Percentiles rank a stretch among this genome's conserved stretches.
phyloP scores from a whole-genome alignment of 1,139 yeast species.

The Diutina rugosa region DNA sequence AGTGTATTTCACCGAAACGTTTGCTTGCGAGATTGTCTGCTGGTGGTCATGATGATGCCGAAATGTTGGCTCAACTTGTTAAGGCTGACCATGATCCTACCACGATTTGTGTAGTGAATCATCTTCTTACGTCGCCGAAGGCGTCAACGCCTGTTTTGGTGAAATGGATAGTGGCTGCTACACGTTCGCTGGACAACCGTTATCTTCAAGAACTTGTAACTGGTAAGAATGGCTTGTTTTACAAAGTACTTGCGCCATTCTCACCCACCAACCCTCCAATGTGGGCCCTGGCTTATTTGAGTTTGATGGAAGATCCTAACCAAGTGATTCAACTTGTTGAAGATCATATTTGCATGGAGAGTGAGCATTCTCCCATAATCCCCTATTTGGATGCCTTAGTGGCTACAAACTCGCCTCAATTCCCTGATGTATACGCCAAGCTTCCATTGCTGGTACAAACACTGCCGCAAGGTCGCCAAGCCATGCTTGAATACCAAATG shows the following conservation, averaged over 20 bases:
- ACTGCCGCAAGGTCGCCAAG: not conserved
- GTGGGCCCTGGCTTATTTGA: not conserved
- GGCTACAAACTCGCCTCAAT: not conserved
- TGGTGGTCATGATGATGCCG: slow-evolving; percentile 10
- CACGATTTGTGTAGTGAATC: slow-evolving; percentile 11
- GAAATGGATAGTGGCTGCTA: not conserved
- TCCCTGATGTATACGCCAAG: not conserved
- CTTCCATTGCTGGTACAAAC: not conserved
- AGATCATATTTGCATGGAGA: not conserved
- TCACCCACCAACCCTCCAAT: not conserved
- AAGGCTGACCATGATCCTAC: slow-evolving; percentile 16
- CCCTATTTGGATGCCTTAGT: not conserved
- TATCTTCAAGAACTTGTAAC: slow-evolving; percentile 10
- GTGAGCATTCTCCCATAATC: not conserved
- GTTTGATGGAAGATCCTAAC: not conserved
- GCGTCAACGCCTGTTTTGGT: slow-evolving; percentile 5
- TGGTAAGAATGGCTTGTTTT: slow-evolving; percentile 7
- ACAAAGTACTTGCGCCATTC: slow-evolving; percentile 2
- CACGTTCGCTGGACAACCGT: slow-evolving; percentile 9
- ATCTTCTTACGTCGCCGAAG: slow-evolving; percentile 8
- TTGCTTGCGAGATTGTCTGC: slow-evolving; percentile 16
- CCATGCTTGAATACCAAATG: not conserved
- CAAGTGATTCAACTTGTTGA: not conserved
- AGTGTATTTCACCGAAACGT: slow-evolving; percentile 10
- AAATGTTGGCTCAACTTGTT: slow-evolving; percentile 12